Conservation (phyloP, 2,329 filamentous ascomycete genomes). For the Boeremia lycopersici region DNA sequence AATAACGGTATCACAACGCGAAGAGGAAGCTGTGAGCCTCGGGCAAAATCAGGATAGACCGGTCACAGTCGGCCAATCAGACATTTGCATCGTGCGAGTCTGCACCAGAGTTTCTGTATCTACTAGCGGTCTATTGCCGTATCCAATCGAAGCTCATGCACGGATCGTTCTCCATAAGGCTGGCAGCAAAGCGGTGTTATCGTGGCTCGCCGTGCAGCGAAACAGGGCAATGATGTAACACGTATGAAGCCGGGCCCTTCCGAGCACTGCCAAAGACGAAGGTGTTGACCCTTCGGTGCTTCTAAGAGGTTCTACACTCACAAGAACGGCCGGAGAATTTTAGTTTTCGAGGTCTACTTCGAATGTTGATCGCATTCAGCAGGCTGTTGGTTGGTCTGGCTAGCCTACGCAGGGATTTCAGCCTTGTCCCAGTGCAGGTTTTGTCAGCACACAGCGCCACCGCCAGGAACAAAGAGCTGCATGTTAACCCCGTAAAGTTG, state of each 20-base stretch:
- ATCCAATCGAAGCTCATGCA: background rate
- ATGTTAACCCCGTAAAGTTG: constrained; percentile 1
- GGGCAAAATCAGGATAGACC: background rate
- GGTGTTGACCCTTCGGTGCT: no score
- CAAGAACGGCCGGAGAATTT: constrained; percentile 1
- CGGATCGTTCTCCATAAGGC: constrained; percentile 1
- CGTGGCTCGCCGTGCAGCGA: background rate
- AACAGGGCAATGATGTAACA: constrained; percentile 4
- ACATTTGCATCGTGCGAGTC: background rate
- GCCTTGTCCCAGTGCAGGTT: background rate
- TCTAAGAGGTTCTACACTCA: no score
- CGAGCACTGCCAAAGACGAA: no score
- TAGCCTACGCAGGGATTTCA: background rate
- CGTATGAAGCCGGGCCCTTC: no score
- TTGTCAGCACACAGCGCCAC: constrained; percentile 1
- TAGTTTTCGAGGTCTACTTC: background rate
- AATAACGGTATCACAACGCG: background rate
- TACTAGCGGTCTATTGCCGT: constrained; percentile 2
- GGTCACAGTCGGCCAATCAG: constrained; percentile 16
- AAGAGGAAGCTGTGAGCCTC: constrained; percentile 1
- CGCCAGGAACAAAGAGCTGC: background rate
- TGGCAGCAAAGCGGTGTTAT: background rate
- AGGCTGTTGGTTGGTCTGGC: background rate
- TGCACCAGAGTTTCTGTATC: constrained; percentile 1
- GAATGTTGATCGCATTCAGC: background rate